Evolutionary conservation across 2,329 filamentous ascomycete genomes (phyloP).

Genomic region (Dactylellina parvicollis): DNA sequence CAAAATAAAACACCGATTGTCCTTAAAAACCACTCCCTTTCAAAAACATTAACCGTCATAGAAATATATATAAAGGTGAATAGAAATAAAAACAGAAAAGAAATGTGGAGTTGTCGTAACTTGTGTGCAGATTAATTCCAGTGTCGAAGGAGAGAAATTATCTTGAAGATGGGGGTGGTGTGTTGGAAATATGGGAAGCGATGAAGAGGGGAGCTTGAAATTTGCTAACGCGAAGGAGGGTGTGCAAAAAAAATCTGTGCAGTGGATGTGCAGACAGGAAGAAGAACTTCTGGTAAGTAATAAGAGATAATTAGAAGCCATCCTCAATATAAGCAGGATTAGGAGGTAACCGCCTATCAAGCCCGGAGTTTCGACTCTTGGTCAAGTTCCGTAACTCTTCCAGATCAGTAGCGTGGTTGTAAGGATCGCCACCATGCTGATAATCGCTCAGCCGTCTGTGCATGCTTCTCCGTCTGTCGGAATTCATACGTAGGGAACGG

Average conservation of each 20-base stretch:
- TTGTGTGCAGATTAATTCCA: background rate
- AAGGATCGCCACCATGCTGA: constrained; percentile 34
- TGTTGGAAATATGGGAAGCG: constrained; percentile 31
- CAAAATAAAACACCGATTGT: constrained; percentile 48
- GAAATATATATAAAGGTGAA: constrained; percentile 42
- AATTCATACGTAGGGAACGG: constrained; percentile 53
- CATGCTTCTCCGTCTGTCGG: constrained; percentile 50
- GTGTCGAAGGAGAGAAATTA: constrained; percentile 37
- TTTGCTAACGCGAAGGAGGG: constrained; percentile 14
- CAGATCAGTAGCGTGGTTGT: constrained; percentile 35
- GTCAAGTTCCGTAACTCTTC: constrained; percentile 49
- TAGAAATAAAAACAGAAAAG: constrained; percentile 34
- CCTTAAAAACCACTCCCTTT: constrained; percentile 45
- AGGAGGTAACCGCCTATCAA: constrained; percentile 51
- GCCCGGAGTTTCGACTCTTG: constrained; percentile 47
- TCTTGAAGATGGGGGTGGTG: constrained; percentile 43
- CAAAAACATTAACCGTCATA: constrained; percentile 47
- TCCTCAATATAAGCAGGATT: constrained; percentile 50
- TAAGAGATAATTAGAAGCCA: constrained; percentile 17
- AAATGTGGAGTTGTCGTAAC: constrained; percentile 30
- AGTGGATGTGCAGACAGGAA: background rate
- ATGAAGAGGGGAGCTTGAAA: constrained; percentile 52
- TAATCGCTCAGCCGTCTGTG: constrained; percentile 49
- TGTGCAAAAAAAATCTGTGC: background rate
- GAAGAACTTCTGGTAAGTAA: background rate